Conservation (phyloP, 2,329 filamentous ascomycete genomes). For the Microdochium nivale region DNA sequence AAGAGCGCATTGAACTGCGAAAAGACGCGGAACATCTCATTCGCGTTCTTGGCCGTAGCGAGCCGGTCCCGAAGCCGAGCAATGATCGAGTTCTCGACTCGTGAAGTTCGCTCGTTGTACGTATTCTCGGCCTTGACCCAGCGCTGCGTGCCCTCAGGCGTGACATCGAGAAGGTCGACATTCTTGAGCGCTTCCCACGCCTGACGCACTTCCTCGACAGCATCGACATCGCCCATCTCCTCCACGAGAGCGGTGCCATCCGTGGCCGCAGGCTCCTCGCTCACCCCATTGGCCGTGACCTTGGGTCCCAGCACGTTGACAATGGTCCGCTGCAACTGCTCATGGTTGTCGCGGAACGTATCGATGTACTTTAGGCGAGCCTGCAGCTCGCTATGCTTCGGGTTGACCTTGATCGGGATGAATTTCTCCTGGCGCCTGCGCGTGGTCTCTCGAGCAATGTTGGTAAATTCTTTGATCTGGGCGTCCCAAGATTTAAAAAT, state of each 20-base stretch:
- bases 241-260: constrained; percentile 70
- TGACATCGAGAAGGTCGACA: constrained; percentile 90
- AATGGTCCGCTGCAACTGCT: constrained; percentile 94
- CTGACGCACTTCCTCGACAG: constrained; percentile 90
- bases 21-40: constrained; percentile 99
- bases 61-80: constrained; percentile 84
- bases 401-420: constrained; percentile 92
- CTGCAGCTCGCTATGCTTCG: constrained; percentile 81
- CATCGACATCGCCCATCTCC: constrained; percentile 94
- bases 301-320: constrained; percentile 88
- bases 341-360: constrained; percentile 93
- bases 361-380: constrained; percentile 87
- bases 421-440: constrained; percentile 93
- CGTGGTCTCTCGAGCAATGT: constrained; percentile 91
- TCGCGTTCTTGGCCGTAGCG: constrained; percentile 91
- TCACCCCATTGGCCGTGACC: constrained; percentile 44
- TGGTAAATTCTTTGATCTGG: constrained; percentile 94
- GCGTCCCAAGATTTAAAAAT: constrained; percentile 95
- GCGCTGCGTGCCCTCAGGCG: constrained; percentile 76
- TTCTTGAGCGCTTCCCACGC: constrained; percentile 92
- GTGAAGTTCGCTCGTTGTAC: constrained; percentile 94
- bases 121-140: constrained; percentile 93
- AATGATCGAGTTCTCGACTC: constrained; percentile 98
- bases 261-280: constrained; percentile 34
- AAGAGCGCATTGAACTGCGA: constrained; percentile 99